These are phyloP conservation scores for Apium graveolens DNA, from an alignment of 129 eudicot genomes.

Conservation along the genomic window DNA sequence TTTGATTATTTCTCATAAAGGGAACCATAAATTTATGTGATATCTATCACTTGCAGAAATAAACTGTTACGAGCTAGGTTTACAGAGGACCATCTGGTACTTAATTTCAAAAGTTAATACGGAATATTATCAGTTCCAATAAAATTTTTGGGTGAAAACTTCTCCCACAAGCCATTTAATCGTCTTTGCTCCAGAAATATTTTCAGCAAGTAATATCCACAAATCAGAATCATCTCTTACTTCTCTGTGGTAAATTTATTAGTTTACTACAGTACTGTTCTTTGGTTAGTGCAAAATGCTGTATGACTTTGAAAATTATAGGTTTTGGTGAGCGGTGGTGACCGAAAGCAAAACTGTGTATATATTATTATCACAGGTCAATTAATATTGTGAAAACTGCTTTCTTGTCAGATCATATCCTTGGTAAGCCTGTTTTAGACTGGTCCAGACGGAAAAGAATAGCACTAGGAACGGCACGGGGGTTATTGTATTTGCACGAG, in stretches of 20 bases:
- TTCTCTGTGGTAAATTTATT: background rate
- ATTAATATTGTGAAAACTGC: background rate
- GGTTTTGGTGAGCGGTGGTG: background rate
- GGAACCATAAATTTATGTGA: background rate
- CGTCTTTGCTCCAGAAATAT: background rate
- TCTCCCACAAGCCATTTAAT: background rate
- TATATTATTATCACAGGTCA: background rate
- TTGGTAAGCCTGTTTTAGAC: slow-evolving; percentile 73
- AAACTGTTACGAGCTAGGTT: background rate
- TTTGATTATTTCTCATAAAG: background rate
- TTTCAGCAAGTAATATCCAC: background rate
- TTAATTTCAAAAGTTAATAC: background rate
- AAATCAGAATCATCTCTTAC: background rate
- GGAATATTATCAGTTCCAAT: background rate
- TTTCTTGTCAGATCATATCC: slow-evolving; percentile 48
- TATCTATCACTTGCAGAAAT: background rate
- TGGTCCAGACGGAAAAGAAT: slow-evolving; percentile 80
- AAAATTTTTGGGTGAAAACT: background rate
- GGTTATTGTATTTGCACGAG: slow-evolving; percentile 82
- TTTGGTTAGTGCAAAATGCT: background rate
- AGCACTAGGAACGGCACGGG: slow-evolving; percentile 90
- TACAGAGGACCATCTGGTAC: background rate
- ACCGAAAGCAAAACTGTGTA: background rate
- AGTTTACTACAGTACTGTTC: background rate
- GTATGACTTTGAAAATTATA: background rate